A percentile compares a stretch with the other conserved stretches of the same genome.
Conservation (phyloP, 1,139 yeast species). For the Meyerozyma sp. region DNA sequence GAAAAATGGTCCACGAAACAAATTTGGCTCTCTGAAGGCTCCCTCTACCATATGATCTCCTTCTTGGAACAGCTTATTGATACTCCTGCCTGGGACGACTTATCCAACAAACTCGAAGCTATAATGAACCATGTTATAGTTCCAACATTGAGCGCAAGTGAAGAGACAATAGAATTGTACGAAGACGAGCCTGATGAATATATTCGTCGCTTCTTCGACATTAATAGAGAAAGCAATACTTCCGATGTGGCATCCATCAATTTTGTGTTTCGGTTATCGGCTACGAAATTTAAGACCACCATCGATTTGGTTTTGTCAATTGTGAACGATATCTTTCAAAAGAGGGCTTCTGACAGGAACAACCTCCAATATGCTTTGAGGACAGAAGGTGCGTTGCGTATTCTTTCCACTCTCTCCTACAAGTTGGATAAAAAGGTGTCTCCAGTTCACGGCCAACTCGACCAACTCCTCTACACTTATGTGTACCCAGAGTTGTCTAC, state of each 20-base stretch:
- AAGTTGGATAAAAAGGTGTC: conserved; percentile 34
- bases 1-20: conserved; percentile 53
- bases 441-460: conserved; percentile 44
- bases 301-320: conserved; percentile 37
- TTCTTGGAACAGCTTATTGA: conserved; percentile 60
- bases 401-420: conserved; percentile 42
- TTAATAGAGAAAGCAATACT: conserved; percentile 66
- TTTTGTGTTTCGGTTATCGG: conserved; percentile 52
- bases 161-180: conserved; percentile 53
- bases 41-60: conserved; percentile 57
- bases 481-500: conserved; percentile 43
- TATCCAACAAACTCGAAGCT: conserved; percentile 53
- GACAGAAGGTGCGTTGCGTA: conserved; percentile 48
- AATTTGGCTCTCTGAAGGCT: conserved; percentile 57
- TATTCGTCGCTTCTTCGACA: conserved; percentile 62
- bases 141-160: conserved; percentile 56
- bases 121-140: conserved; percentile 55
- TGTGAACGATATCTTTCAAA: conserved; percentile 47
- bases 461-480: conserved; percentile 37
- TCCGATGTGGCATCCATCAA: conserved; percentile 81
- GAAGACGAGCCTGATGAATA: conserved; percentile 75
- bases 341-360: conserved; percentile 28
- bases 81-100: conserved; percentile 48
- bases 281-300: conserved; percentile 44
- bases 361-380: conserved; percentile 31